Evolutionary conservation across 1,284 basidiomycete genomes (phyloP).

Genomic region (Cutaneotrichosporon cavernicola): DNA sequence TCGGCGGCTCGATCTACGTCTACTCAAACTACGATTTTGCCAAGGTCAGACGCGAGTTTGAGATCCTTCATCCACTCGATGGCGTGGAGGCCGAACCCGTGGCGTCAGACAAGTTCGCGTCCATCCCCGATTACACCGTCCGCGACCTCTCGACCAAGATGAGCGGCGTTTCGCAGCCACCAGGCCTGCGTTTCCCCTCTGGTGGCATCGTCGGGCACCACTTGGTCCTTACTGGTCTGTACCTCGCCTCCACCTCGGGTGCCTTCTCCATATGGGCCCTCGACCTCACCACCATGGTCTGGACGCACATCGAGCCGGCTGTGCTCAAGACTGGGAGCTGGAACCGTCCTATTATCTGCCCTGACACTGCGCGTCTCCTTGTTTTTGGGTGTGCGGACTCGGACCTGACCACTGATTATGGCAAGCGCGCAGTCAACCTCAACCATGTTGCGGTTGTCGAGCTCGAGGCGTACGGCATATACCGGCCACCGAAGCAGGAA

Average conservation of each 20-base stretch:
- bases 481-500: constrained; percentile 73
- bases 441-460: constrained; percentile 87
- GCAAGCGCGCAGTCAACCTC: constrained; percentile 82
- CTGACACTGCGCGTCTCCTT: constrained; percentile 72
- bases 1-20: constrained; percentile 50
- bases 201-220: constrained; percentile 83
- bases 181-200: constrained; percentile 87
- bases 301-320: constrained; percentile 82
- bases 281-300: constrained; percentile 72
- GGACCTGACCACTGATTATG: constrained; percentile 87
- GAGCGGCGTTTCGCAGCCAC: constrained; percentile 67
- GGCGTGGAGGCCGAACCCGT: constrained; percentile 56
- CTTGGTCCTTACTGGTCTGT: constrained; percentile 84
- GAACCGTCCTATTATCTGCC: constrained; percentile 82
- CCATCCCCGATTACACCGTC: constrained; percentile 61
- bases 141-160: constrained; percentile 59
- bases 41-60: constrained; percentile 87
- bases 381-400: constrained; percentile 84
- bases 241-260: constrained; percentile 74
- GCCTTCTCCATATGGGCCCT: constrained; percentile 84
- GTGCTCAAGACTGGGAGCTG: constrained; percentile 73
- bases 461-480: constrained; percentile 89
- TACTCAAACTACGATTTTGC: constrained; percentile 68
- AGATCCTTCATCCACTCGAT: constrained; percentile 75
- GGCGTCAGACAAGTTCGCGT: constrained; percentile 60